Evolutionary conservation across 768 basidiomycete species (phyloP).

Genomic region (Ramaria sp.): DNA sequence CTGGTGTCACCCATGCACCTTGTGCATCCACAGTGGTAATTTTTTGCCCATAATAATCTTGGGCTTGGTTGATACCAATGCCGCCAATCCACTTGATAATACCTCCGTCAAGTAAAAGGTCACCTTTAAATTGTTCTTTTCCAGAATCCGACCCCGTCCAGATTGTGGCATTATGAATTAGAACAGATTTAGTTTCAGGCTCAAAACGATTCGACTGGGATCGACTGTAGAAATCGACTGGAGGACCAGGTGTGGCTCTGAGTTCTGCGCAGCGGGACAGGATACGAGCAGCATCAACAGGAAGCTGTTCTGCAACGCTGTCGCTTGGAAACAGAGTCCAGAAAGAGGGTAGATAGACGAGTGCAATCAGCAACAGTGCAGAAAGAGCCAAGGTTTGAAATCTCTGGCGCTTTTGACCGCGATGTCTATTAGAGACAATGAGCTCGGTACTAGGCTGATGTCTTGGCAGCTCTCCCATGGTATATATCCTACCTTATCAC

Average conservation of each 20-base stretch:
- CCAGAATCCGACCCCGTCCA: conserved; percentile 68
- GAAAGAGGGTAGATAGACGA: neutral
- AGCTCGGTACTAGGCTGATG: neutral
- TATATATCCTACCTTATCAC: neutral
- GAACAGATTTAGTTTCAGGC: conserved; percentile 38
- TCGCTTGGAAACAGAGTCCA: neutral
- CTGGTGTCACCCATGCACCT: conserved; percentile 63
- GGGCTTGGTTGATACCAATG: conserved; percentile 18
- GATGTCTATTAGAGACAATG: neutral
- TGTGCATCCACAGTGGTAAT: conserved; percentile 40
- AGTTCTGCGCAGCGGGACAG: conserved; percentile 11
- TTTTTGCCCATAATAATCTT: conserved; percentile 12
- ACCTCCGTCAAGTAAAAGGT: conserved; percentile 54
- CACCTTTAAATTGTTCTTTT: conserved; percentile 47
- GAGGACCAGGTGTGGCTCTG: conserved; percentile 11
- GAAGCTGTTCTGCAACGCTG: neutral
- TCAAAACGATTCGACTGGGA: conserved; percentile 42
- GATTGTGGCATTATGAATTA: conserved; percentile 60
- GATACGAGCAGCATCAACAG: conserved; percentile 1
- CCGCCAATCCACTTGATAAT: conserved; percentile 47
- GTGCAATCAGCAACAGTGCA: neutral
- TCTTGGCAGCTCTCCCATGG: neutral
- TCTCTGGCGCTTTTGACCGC: neutral
- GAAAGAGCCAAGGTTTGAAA: neutral
- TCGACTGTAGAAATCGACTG: conserved; percentile 12